Conservation (phyloP, 228 moss, liverwort and hornwort species). For the Sphagnum magellanicum region DNA sequence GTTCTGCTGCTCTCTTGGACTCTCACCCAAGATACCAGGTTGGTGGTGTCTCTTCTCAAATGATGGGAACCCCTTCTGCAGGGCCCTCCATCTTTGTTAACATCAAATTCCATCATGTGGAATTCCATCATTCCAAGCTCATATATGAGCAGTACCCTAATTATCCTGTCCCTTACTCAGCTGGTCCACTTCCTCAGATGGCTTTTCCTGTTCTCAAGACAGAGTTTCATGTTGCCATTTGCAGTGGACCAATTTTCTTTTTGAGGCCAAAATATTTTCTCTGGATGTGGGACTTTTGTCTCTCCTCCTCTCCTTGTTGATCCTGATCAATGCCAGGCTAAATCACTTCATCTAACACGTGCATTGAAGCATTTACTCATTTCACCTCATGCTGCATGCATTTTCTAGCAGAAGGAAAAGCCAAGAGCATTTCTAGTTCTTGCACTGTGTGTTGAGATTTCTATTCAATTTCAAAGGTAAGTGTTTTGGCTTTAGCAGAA, state of each 20-base stretch:
- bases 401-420: background rate
- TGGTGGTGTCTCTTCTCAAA: conserved; percentile 91
- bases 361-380: background rate
- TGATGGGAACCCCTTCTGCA: background rate
- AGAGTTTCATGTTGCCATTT: conserved; percentile 1
- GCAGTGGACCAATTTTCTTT: conserved; percentile 2
- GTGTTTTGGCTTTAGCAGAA: too few relatives aligned
- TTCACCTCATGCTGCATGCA: background rate
- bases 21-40: conserved; percentile 99
- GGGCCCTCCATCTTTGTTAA: conserved; percentile 4
- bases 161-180: conserved; percentile 16
- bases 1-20: conserved; percentile 99
- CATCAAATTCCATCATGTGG: conserved; percentile 16
- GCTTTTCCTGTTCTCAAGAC: background rate
- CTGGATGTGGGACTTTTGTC: background rate
- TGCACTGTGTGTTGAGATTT: too few relatives aligned
- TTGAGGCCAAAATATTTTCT: background rate
- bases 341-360: background rate
- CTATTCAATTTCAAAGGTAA: too few relatives aligned
- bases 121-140: too few relatives aligned
- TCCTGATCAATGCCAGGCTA: background rate
- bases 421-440: background rate
- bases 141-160: conserved; percentile 33
- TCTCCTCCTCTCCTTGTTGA: background rate
- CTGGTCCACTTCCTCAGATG: background rate